Conservation (phyloP, 179 eudicot genomes). For the Beta macrorhiza region DNA sequence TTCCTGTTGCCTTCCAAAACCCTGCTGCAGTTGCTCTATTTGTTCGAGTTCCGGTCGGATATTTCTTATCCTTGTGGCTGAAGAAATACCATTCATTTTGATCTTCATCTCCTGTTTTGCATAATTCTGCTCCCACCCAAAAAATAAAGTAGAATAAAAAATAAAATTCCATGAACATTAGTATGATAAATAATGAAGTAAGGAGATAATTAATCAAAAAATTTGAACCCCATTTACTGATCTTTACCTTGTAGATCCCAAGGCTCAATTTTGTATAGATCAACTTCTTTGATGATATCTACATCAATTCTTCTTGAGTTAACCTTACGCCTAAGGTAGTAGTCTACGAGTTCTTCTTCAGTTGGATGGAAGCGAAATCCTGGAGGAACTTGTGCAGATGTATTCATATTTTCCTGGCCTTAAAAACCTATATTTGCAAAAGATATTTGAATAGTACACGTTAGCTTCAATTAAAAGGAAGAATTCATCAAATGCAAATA, state of each 20-base stretch:
- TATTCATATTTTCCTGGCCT: slow-evolving; percentile 38
- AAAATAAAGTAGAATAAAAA: background rate
- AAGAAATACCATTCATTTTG: slow-evolving; percentile 79
- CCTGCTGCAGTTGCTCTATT: slow-evolving; percentile 80
- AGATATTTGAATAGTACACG: too few species aligned
- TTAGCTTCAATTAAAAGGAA: background rate
- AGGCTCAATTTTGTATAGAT: slow-evolving; percentile 80
- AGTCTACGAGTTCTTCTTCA: slow-evolving; percentile 81
- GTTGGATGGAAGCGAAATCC: slow-evolving; percentile 85
- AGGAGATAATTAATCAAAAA: background rate
- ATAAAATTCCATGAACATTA: background rate
- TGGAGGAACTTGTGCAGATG: slow-evolving; percentile 64
- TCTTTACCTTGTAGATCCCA: slow-evolving; percentile 63
- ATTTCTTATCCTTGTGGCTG: slow-evolving; percentile 67
- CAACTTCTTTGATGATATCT: slow-evolving; percentile 74
- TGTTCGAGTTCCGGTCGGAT: slow-evolving; percentile 58
- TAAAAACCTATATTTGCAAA: background rate
- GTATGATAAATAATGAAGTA: background rate
- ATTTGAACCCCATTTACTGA: too few species aligned
- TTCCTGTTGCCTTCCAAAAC: slow-evolving; percentile 84
- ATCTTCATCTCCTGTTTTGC: slow-evolving; percentile 66
- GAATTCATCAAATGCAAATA: too few species aligned
- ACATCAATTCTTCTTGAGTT: slow-evolving; percentile 52
- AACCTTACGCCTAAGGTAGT: slow-evolving; percentile 69
- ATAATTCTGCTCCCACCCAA: slow-evolving; percentile 44